Evolutionary conservation across 2,329 filamentous ascomycete species (phyloP).

Genomic region (Paecilomyces variotii): DNA sequence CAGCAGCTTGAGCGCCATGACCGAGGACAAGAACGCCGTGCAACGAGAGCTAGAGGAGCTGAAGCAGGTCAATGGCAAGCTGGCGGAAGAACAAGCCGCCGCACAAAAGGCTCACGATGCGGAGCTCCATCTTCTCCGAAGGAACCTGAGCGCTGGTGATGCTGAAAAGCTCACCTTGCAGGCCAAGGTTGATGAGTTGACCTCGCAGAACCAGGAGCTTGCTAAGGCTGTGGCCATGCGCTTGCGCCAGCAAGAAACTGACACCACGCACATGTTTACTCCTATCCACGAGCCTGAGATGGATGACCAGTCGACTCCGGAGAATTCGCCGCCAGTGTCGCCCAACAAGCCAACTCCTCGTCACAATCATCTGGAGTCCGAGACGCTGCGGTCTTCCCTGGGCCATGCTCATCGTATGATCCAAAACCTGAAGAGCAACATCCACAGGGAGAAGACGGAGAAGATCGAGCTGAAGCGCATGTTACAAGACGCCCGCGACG

Average conservation of each 20-base stretch:
- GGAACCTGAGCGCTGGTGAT: conserved; percentile 70
- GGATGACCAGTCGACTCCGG: conserved; percentile 65
- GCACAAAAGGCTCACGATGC: conserved; percentile 78
- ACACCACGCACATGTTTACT: conserved; percentile 46
- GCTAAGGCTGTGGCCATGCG: conserved; percentile 74
- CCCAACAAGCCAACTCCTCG: conserved; percentile 87
- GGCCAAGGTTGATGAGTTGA: conserved; percentile 79
- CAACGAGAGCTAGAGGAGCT: conserved; percentile 89
- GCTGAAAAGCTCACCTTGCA: conserved; percentile 70
- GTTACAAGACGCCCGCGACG: conserved; percentile 89
- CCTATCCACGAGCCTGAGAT: conserved; percentile 59
- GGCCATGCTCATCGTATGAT: conserved; percentile 95
- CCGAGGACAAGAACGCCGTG: conserved; percentile 65
- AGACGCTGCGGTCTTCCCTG: conserved; percentile 89
- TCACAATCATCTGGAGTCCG: conserved; percentile 85
- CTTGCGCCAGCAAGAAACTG: conserved; percentile 57
- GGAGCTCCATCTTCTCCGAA: conserved; percentile 75
- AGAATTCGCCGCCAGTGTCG: conserved; percentile 83
- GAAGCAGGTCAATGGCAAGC: conserved; percentile 67
- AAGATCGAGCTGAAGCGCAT: conserved; percentile 93
- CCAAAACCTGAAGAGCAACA: conserved; percentile 86
- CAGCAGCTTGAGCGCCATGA: conserved; percentile 60
- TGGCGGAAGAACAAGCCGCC: conserved; percentile 71
- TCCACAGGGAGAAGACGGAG: conserved; percentile 97
- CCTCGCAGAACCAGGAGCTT: conserved; percentile 82